phyloP scores from a whole-genome alignment of 257 asterid genomes.

The Solanum virginianum region DNA sequence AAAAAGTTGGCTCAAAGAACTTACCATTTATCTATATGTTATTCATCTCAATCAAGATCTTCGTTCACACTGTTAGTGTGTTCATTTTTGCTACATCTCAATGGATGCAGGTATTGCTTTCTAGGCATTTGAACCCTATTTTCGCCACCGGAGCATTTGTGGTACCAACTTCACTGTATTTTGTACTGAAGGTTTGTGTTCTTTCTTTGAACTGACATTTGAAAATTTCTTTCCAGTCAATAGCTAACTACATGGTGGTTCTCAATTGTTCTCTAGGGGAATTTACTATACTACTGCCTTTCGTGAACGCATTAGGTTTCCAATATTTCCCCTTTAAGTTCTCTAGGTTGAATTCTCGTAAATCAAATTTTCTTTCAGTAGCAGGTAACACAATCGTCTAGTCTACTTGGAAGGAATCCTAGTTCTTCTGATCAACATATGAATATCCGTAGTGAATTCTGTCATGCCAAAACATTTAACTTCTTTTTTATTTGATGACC shows the following conservation, averaged over 20 bases:
- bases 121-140: slow-evolving; percentile 46
- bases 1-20: background rate
- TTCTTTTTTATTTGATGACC: background rate
- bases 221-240: background rate
- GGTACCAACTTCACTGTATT: slow-evolving; percentile 74
- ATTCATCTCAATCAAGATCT: background rate
- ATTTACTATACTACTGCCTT: background rate
- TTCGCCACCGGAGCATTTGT: slow-evolving; percentile 78
- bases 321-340: background rate
- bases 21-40: background rate
- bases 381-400: background rate
- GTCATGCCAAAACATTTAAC: background rate
- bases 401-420: background rate
- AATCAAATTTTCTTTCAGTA: background rate
- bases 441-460: background rate
- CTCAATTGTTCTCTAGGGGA: background rate
- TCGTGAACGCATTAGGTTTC: background rate
- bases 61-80: background rate
- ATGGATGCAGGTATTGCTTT: slow-evolving; percentile 65
- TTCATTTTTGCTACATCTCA: background rate
- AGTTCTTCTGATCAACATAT: background rate
- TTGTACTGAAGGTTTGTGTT: slow-evolving; percentile 58
- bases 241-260: background rate
- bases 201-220: background rate
- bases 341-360: background rate